A percentile compares a stretch with the other conserved stretches of the same genome.
phyloP scores from a whole-genome alignment of 306 rosid genomes.

The Prunus mongolica region DNA sequence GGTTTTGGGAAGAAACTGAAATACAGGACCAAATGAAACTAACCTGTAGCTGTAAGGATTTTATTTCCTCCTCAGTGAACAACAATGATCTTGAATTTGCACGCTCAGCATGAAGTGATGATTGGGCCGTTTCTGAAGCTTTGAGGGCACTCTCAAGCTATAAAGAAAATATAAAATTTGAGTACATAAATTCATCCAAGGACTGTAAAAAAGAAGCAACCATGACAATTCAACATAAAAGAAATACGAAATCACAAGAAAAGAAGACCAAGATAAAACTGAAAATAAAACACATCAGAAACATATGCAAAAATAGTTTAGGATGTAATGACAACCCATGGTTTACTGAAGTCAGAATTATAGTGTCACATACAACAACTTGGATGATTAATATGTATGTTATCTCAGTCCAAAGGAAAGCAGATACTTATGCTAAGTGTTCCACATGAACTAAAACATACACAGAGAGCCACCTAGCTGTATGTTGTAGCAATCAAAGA shows the following conservation, averaged over 20 bases:
- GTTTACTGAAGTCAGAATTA: neutral
- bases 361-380: too few species aligned
- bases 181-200: slow-evolving; percentile 5
- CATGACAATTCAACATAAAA: neutral
- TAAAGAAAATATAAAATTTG: slow-evolving; percentile 10
- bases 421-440: neutral
- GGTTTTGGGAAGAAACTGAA: neutral
- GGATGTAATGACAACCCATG: neutral
- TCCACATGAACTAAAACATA: neutral
- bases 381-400: too few species aligned
- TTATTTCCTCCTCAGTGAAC: slow-evolving; percentile 86
- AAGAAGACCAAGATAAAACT: too few species aligned
- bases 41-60: slow-evolving; percentile 93
- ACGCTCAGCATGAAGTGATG: slow-evolving; percentile 72
- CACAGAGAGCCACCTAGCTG: neutral
- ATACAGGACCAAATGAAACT: neutral
- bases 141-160: slow-evolving; percentile 87
- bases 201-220: neutral
- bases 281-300: neutral
- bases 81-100: slow-evolving; percentile 63
- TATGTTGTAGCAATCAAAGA: neutral
- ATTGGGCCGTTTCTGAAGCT: slow-evolving; percentile 73
- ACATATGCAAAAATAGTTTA: neutral
- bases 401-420: neutral
- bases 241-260: too few species aligned